Conservation (phyloP, 1,139 yeast genomes). For the Blastobotrys proliferans region DNA sequence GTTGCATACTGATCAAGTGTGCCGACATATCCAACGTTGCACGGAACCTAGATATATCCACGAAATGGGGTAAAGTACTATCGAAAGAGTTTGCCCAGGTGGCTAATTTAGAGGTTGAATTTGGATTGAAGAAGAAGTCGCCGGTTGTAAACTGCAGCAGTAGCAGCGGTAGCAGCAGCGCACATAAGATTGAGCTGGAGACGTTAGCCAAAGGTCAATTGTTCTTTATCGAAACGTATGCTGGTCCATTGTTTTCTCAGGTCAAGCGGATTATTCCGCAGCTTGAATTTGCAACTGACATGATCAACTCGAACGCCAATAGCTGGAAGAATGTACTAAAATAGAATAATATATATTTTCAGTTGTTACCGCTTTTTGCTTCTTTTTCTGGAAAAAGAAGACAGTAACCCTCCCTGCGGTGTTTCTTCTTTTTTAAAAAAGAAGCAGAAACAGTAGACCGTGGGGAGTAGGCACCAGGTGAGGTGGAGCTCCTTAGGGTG, state of each 20-base stretch:
- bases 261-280: constrained; percentile 45
- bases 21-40: constrained; percentile 94
- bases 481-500: too few species aligned
- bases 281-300: constrained; percentile 36
- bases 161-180: not conserved
- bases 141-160: not conserved
- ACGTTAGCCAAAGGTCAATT: constrained; percentile 70
- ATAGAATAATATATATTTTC: not conserved
- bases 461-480: too few species aligned
- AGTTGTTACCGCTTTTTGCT: too few species aligned
- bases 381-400: too few species aligned
- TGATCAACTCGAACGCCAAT: constrained; percentile 43
- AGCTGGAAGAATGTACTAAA: constrained; percentile 37
- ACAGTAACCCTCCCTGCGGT: too few species aligned
- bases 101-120: constrained; percentile 44
- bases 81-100: constrained; percentile 76
- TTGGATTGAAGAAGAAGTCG: constrained; percentile 24
- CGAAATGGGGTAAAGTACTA: constrained; percentile 81
- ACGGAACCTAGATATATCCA: constrained; percentile 67
- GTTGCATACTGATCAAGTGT: constrained; percentile 75
- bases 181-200: constrained; percentile 31
- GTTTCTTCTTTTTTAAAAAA: too few species aligned
- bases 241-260: constrained; percentile 65
- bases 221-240: constrained; percentile 80
- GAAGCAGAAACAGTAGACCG: too few species aligned